phyloP scores from a whole-genome alignment of 768 basidiomycete genomes.

The Strobilomyces echinocephalus region DNA sequence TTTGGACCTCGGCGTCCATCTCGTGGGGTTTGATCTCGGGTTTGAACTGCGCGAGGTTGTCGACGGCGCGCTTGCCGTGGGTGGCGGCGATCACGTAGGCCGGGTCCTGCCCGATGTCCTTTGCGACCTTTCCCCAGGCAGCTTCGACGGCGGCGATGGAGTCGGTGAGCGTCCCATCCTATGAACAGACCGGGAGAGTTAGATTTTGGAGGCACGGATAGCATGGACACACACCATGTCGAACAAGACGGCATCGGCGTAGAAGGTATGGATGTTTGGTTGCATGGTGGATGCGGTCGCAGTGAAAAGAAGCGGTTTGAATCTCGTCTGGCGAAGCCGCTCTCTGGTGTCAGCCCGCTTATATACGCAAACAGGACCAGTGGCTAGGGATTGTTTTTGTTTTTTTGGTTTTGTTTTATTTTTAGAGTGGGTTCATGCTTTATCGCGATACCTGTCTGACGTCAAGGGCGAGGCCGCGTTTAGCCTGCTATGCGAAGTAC shows the following conservation, averaged over 20 bases:
- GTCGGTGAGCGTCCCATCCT: slow-evolving; percentile 72
- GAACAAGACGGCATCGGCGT: slow-evolving; percentile 57
- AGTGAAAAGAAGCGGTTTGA: slow-evolving; percentile 3
- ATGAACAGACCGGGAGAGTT: slow-evolving; percentile 21
- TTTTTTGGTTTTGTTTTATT: too few species aligned
- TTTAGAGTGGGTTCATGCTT: not conserved
- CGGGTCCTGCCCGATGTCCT: slow-evolving; percentile 64
- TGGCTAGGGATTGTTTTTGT: too few species aligned
- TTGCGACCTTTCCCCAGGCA: slow-evolving; percentile 70
- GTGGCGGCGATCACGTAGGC: slow-evolving; percentile 66
- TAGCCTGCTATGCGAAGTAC: not conserved
- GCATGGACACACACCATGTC: slow-evolving; percentile 51
- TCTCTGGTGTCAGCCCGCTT: slow-evolving; percentile 10
- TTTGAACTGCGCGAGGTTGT: slow-evolving; percentile 63
- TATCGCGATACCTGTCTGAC: slow-evolving; percentile 19
- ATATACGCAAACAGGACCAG: slow-evolving; percentile 13
- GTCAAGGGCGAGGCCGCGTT: slow-evolving; percentile 25
- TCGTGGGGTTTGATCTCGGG: slow-evolving; percentile 51
- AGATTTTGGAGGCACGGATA: slow-evolving; percentile 13
- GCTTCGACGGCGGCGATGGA: slow-evolving; percentile 71
- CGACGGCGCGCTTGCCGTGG: slow-evolving; percentile 75
- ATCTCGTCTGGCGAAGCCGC: slow-evolving; percentile 9
- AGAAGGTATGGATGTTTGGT: slow-evolving; percentile 35
- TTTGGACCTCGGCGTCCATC: slow-evolving; percentile 54
- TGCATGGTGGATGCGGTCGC: slow-evolving; percentile 15